Evolutionary conservation across 306 rosid species (phyloP).

Genomic region (Trifolium pratense): DNA sequence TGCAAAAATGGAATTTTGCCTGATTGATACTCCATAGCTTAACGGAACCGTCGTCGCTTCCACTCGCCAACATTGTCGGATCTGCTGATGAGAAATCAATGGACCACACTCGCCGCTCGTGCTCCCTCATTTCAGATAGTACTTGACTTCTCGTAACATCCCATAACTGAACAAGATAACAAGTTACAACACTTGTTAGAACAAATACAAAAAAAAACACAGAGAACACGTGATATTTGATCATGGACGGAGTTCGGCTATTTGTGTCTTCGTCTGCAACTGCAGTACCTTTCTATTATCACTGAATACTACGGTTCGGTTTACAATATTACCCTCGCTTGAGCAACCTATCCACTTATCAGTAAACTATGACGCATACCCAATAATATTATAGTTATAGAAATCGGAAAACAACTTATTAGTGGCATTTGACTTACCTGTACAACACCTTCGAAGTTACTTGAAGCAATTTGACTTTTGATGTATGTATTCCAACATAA

Average conservation of each 20-base stretch:
- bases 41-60: conserved; percentile 91
- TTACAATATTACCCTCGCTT: neutral
- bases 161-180: conserved; percentile 75
- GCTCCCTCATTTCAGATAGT: conserved; percentile 88
- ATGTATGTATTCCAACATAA: conserved; percentile 95
- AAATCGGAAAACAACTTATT: conserved; percentile 24
- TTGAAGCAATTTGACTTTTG: conserved; percentile 97
- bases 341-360: neutral
- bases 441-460: conserved; percentile 96
- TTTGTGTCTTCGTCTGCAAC: neutral
- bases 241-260: neutral
- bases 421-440: conserved; percentile 64
- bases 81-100: conserved; percentile 91
- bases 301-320: neutral
- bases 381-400: neutral
- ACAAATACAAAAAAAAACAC: neutral
- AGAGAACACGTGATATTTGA: neutral
- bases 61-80: conserved; percentile 95
- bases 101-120: conserved; percentile 94
- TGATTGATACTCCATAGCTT: conserved; percentile 99
- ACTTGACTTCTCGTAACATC: conserved; percentile 92
- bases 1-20: conserved; percentile 96
- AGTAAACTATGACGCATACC: neutral
- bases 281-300: neutral
- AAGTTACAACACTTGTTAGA: conserved; percentile 21